Percentiles rank a stretch among this genome's conserved stretches.
Evolutionary conservation across 148 eudicot species (phyloP).

Genomic region (Chenopodium suecicum): DNA sequence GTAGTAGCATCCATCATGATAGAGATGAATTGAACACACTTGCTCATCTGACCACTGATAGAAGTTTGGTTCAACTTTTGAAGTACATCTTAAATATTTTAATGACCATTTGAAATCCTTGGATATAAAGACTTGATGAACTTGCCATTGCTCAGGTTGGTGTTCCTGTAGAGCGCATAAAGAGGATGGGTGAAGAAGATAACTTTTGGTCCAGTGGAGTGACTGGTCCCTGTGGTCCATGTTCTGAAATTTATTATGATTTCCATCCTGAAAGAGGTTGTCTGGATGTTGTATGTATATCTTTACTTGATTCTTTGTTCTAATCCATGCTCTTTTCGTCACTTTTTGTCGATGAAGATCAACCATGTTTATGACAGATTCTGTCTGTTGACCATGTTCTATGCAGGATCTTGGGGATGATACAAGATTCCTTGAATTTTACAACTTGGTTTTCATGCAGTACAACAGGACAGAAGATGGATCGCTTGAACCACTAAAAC

Average conservation of each 20-base stretch:
- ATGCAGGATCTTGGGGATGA: constrained; percentile 93
- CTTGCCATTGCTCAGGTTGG: constrained; percentile 60
- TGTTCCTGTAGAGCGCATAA: constrained; percentile 75
- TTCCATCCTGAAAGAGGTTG: constrained; percentile 88
- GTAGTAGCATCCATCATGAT: not conserved
- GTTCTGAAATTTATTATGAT: constrained; percentile 97
- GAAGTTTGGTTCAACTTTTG: not conserved
- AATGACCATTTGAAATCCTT: not conserved
- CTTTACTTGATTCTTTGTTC: constrained; percentile 15
- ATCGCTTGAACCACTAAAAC: constrained; percentile 83
- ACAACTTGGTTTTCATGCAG: constrained; percentile 98
- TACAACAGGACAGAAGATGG: constrained; percentile 85
- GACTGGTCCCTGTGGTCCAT: constrained; percentile 98
- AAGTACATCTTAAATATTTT: not conserved
- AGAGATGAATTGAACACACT: not conserved
- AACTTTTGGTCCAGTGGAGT: constrained; percentile 98
- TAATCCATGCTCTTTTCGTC: constrained; percentile 4
- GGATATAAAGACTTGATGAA: not conserved
- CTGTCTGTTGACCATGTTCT: constrained; percentile 1
- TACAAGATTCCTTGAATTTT: constrained; percentile 92
- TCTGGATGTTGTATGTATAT: constrained; percentile 63
- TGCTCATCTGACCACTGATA: not conserved
- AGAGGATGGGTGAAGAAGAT: constrained; percentile 88
- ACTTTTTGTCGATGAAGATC: not conserved
- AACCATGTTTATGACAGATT: not conserved